Conservation (phyloP, 1,139 yeast genomes). For the Magnusiomyces fungicola region DNA sequence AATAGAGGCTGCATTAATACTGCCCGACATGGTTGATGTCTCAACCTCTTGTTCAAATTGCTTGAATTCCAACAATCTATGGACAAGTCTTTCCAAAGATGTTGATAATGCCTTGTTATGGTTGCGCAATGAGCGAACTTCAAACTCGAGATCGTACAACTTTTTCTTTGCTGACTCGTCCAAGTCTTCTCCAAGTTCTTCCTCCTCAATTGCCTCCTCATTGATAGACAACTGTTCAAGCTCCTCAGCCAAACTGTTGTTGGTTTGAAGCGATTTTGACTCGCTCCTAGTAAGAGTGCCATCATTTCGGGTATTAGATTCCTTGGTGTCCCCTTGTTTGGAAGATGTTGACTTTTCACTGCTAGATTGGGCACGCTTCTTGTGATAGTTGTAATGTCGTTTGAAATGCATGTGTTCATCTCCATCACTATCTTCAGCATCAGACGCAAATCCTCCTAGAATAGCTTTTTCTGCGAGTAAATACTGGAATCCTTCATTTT, state of each 20-base stretch:
- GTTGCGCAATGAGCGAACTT: slow-evolving; percentile 1
- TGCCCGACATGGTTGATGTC: slow-evolving; percentile 12
- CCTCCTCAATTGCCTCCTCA: slow-evolving; percentile 1
- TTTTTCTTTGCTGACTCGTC: slow-evolving; percentile 5
- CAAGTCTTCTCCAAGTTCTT: not conserved
- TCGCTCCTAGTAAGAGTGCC: not conserved
- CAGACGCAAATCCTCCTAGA: slow-evolving; percentile 20
- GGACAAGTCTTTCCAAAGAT: slow-evolving; percentile 29
- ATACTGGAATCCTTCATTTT: slow-evolving; percentile 32
- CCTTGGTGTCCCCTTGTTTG: not conserved
- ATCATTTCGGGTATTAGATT: too few species aligned
- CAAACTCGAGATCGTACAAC: slow-evolving; percentile 9
- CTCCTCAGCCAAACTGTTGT: slow-evolving; percentile 5
- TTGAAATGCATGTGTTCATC: not conserved
- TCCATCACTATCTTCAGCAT: not conserved
- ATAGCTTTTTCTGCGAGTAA: slow-evolving; percentile 32
- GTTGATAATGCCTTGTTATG: slow-evolving; percentile 13
- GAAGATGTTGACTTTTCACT: not conserved
- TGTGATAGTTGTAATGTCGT: not conserved
- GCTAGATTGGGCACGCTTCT: not conserved
- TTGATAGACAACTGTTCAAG: not conserved
- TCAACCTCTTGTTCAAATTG: slow-evolving; percentile 29
- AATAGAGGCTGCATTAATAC: slow-evolving; percentile 22
- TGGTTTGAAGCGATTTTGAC: not conserved
- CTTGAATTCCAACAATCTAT: slow-evolving; percentile 28